Conservation (phyloP, 768 basidiomycete genomes). For the Tylopilus subfusipes region DNA sequence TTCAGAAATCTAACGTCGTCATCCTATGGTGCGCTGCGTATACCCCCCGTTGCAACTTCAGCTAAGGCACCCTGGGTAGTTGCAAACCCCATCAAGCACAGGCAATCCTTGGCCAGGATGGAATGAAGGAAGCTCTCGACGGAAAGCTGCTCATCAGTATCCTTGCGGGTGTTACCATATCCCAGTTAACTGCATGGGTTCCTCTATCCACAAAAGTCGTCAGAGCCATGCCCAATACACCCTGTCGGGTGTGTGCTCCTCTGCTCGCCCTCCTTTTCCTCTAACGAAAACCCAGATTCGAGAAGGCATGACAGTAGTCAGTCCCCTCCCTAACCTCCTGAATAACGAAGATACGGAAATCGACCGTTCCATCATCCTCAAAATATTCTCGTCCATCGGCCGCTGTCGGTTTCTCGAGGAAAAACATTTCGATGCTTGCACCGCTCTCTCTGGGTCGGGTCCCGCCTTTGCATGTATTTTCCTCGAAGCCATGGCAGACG, state of each 20-base stretch:
- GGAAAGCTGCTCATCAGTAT: conserved; percentile 95
- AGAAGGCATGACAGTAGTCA: conserved; percentile 97
- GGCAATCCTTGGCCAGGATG: conserved; percentile 64
- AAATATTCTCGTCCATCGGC: conserved; percentile 97
- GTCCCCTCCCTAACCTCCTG: conserved; percentile 54
- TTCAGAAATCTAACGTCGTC: conserved; percentile 74
- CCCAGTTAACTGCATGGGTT: conserved; percentile 75
- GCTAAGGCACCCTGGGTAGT: conserved; percentile 39
- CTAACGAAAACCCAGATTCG: conserved; percentile 63
- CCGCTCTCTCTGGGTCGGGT: conserved; percentile 92
- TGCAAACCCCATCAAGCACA: conserved; percentile 92
- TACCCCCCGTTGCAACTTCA: background rate
- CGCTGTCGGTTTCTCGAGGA: conserved; percentile 95
- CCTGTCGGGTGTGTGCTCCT: conserved; percentile 70
- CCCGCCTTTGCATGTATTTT: conserved; percentile 97
- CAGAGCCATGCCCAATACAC: conserved; percentile 98
- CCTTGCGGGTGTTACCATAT: conserved; percentile 92
- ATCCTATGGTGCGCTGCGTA: conserved; percentile 69
- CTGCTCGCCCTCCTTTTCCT: background rate
- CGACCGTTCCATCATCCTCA: conserved; percentile 72
- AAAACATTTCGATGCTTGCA: conserved; percentile 98
- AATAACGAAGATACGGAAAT: conserved; percentile 43
- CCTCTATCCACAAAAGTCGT: conserved; percentile 76
- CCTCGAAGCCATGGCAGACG: conserved; percentile 97
- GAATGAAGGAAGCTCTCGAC: conserved; percentile 78